Base-by-base conservation (phyloP, 2,329 filamentous ascomycete species). In the Alternaria conjuncta region DNA sequence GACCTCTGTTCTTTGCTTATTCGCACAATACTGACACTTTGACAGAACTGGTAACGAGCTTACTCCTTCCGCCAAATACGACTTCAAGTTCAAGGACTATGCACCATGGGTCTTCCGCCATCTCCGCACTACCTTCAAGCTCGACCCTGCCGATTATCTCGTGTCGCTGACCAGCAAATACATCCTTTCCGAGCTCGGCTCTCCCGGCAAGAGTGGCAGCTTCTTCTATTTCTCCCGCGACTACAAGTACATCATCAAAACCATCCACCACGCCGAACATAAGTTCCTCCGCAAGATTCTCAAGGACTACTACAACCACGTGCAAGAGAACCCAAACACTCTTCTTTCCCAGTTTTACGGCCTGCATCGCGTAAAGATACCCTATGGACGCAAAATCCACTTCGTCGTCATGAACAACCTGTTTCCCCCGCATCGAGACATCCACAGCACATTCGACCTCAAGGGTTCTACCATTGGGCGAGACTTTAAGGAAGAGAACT, bases 191-290 rank as follows among this genome's bases (percentile, higher is more conserved):
- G 96, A 99, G 81, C 87, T 99, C 62, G 96, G 96, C 36, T 98
- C 96, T 5, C 96, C 96, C 2, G 96, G 96, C 64, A 99, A 99
- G 85, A 97, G 94, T 80, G 96, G 96, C 69, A 98, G 94, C 81
- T 99, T 99, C 84, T 99, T 99, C 84, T 99, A 99, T 85, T 99
- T 98, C 83, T 98, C 96, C 51, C 88, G 96, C 75, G 96, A 99
- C 82, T 99, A 99, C 86, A 98, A 97, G 82, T 99, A 99, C 83
- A 99, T 99, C 82, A 99, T 99, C 87, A 99, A 99, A 83, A 99
- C 96, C 21, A 98, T 99, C 71, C 96, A 99, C 79, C 96, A 98
- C 75, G 89, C 89, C 72, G 96, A 99, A 81, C 92, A 95, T 84
- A 94, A 94, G 75, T 94, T 95, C 68, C 85, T 96, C 53, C 86